These are phyloP conservation scores for Mycena galericulata DNA, from an alignment of 768 basidiomycete genomes.

Conservation along the genomic window DNA sequence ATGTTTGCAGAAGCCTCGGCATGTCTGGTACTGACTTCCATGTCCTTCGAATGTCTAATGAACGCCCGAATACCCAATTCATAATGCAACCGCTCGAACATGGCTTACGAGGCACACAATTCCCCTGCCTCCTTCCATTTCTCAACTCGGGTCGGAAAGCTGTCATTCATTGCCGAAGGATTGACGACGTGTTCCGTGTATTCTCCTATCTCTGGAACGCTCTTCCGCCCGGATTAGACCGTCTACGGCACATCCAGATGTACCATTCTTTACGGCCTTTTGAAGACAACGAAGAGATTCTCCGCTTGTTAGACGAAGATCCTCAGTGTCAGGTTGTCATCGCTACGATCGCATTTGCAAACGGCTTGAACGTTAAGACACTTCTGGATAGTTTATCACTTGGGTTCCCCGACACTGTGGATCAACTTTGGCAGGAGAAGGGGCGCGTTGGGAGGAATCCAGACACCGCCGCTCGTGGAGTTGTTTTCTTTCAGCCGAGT, in stretches of 20 bases:
- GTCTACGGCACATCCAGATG: not conserved
- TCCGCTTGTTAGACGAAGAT: not conserved
- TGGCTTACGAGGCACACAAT: not conserved
- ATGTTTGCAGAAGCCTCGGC: conserved; percentile 1
- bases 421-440: conserved; percentile 4
- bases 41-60: not conserved
- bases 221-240: not conserved
- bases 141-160: conserved; percentile 20
- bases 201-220: not conserved
- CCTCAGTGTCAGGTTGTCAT: not conserved
- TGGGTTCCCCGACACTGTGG: not conserved
- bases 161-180: conserved; percentile 12
- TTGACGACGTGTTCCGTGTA: conserved; percentile 12
- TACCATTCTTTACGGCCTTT: not conserved
- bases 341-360: not conserved
- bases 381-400: conserved; percentile 1
- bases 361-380: not conserved
- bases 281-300: not conserved
- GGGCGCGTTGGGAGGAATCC: conserved; percentile 8
- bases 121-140: not conserved
- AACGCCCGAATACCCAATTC: not conserved
- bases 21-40: not conserved
- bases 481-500: conserved; percentile 2
- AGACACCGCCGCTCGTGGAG: not conserved
- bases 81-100: not conserved